Percentiles rank a stretch among this genome's conserved stretches.
These are phyloP conservation scores for Leccinum boreale DNA, from an alignment of 768 basidiomycete genomes.

Conservation along the genomic window DNA sequence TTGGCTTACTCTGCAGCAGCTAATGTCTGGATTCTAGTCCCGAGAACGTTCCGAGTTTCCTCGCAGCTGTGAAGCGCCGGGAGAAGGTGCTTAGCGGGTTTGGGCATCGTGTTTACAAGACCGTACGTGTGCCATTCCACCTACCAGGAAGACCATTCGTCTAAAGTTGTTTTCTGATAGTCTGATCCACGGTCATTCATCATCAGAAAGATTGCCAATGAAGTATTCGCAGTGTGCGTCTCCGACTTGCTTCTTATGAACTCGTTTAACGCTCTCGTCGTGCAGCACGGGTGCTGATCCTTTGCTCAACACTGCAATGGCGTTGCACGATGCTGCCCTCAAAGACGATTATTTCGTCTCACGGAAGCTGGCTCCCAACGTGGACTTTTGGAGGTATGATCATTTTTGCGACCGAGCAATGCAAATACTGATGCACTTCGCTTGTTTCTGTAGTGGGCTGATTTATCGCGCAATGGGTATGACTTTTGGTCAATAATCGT, in stretches of 20 bases:
- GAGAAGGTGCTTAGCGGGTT: conserved; percentile 90
- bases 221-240: conserved; percentile 83
- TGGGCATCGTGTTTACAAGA: conserved; percentile 83
- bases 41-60: conserved; percentile 78
- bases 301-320: conserved; percentile 85
- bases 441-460: conserved; percentile 52
- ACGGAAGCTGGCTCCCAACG: conserved; percentile 82
- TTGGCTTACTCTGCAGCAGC: not conserved
- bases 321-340: conserved; percentile 83
- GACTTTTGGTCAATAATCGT: conserved; percentile 12
- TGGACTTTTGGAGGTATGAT: conserved; percentile 73
- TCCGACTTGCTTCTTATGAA: not conserved
- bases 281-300: conserved; percentile 80
- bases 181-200: conserved; percentile 91
- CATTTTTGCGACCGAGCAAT: not conserved
- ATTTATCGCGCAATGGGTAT: conserved; percentile 92
- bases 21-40: conserved; percentile 43
- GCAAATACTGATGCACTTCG: not conserved
- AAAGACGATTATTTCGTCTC: conserved; percentile 87
- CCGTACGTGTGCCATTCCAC: conserved; percentile 37
- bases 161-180: conserved; percentile 32
- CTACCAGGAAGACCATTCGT: not conserved
- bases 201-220: conserved; percentile 85
- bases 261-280: not conserved
- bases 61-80: conserved; percentile 83